Base-by-base conservation (phyloP, 495 filamentous ascomycete species). In the Patellaria atrata region DNA sequence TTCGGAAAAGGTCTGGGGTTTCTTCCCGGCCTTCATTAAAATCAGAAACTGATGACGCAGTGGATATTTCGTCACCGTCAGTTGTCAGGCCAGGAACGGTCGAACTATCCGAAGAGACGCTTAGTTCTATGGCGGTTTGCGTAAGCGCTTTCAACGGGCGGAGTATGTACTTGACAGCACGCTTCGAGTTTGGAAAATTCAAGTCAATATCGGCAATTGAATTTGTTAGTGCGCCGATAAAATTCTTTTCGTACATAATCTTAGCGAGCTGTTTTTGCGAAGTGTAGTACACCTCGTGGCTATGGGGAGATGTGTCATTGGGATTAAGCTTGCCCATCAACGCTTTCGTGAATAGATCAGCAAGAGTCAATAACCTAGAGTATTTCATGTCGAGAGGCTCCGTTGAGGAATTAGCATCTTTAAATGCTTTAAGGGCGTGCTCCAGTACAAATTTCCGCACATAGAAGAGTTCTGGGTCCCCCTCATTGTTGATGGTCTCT, bases 221-320 rank as follows among this genome's bases (percentile, higher is more conserved):
- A n/a, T 71, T 66, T 3, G 87, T 94, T 25, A 99, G 59, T 4
- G 83, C 73, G 16, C 75, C 63, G 34, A 96, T 82, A 55, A 89
- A 96, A 35, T 87, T 82, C 53, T 94, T 96, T 57, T 96, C 91
- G 44, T 92, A 94, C 89, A 99, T 99, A 24, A 94, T 71, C 47
- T 79, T 84, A 12, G 78, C 80, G 40, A 99, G 68, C 43, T 87
- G 80, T 47, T 75, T 71, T 24, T 80, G 71, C 3, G 75, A 69
- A n/a, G n/a, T n/a, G n/a, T n/a, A n/a, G 7, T 9, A 9, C 14
- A 8, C 10, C 23, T 26, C n/a, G 9, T n/a, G n/a, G 8, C 9
- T 26, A n/a, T n/a, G n/a, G n/a, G n/a, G 23, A 30, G 13, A 7
- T 15, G 17, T 30, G 28, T 31, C 28, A 8, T 9, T 9, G 3